Percentiles rank a stretch among this genome's conserved stretches.
phyloP scores from a whole-genome alignment of 805 yeast species.

The Yamadazyma phyllophila region DNA sequence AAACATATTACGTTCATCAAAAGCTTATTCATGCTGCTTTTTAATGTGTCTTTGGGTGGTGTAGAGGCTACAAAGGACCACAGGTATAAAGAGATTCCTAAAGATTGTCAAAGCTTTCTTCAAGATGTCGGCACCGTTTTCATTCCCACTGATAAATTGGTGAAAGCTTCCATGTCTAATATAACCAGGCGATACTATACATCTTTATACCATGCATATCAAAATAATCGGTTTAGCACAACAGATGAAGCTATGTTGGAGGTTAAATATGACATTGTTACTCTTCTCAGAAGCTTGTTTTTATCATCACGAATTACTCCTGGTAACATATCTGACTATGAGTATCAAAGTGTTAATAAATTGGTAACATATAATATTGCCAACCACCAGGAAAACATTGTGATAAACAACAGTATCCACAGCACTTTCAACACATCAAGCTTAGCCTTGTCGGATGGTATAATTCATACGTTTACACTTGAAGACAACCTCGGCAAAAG shows the following conservation, averaged over 20 bases:
- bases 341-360: slow-evolving; percentile 7
- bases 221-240: slow-evolving; percentile 19
- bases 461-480: slow-evolving; percentile 30
- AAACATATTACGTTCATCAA: slow-evolving; percentile 25
- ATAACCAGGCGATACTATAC: slow-evolving; percentile 28
- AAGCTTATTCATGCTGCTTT: slow-evolving; percentile 22
- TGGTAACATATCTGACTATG: slow-evolving; percentile 1
- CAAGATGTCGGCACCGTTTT: slow-evolving; percentile 26
- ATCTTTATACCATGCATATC: slow-evolving; percentile 19
- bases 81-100: slow-evolving; percentile 15
- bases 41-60: slow-evolving; percentile 1
- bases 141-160: slow-evolving; percentile 32
- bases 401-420: slow-evolving; percentile 19
- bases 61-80: slow-evolving; percentile 7
- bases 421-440: slow-evolving; percentile 15
- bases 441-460: slow-evolving; percentile 30
- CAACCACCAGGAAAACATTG: slow-evolving; percentile 13
- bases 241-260: slow-evolving; percentile 33
- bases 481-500: background rate
- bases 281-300: slow-evolving; percentile 19
- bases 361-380: slow-evolving; percentile 14
- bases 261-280: slow-evolving; percentile 25
- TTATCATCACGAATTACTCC: background rate
- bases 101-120: slow-evolving; percentile 28
- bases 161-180: slow-evolving; percentile 24